Conservation (phyloP, 805 yeast species). For the Wickerhamiella siamensis region DNA sequence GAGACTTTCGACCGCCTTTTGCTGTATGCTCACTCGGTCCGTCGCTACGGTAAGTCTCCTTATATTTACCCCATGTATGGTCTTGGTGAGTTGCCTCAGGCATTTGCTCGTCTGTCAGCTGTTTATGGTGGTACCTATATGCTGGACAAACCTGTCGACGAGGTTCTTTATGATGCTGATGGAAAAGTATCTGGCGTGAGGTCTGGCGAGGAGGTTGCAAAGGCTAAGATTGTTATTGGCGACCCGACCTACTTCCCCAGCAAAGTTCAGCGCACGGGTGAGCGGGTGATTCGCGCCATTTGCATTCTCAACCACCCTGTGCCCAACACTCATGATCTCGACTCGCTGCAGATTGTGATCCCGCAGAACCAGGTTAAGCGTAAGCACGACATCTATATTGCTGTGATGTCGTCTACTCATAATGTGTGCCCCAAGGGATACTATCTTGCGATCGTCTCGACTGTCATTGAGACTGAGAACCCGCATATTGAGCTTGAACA, state of each 20-base stretch:
- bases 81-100: conserved; percentile 96
- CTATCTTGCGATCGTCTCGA: conserved; percentile 84
- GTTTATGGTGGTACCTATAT: conserved; percentile 97
- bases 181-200: conserved; percentile 74
- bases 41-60: conserved; percentile 92
- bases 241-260: conserved; percentile 97
- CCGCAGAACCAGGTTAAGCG: conserved; percentile 93
- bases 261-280: conserved; percentile 56
- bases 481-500: conserved; percentile 89
- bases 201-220: conserved; percentile 82
- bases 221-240: conserved; percentile 86
- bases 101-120: conserved; percentile 91
- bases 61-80: conserved; percentile 94
- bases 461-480: conserved; percentile 81
- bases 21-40: conserved; percentile 78
- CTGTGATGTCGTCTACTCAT: conserved; percentile 78
- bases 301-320: conserved; percentile 84
- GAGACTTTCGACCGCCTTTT: conserved; percentile 78
- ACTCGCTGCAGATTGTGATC: conserved; percentile 84
- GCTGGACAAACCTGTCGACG: conserved; percentile 93
- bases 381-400: conserved; percentile 87
- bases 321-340: conserved; percentile 65
- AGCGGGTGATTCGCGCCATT: conserved; percentile 67
- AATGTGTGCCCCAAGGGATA: conserved; percentile 82
- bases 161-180: conserved; percentile 56